phyloP scores from a whole-genome alignment of 2,329 filamentous ascomycete species.

The Claviceps pusilla region DNA sequence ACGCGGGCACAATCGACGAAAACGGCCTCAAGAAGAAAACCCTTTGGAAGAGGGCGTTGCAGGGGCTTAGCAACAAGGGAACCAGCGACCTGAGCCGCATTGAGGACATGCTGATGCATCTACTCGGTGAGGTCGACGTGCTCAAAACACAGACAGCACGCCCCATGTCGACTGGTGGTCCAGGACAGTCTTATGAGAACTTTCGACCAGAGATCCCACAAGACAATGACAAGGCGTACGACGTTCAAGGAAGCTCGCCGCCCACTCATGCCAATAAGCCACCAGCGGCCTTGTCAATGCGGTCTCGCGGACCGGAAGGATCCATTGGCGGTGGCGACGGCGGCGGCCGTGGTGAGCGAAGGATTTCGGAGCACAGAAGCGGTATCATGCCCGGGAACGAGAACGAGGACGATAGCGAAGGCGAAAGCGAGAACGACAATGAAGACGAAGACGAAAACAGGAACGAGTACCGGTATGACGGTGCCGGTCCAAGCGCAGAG shows the following conservation, averaged over 20 bases:
- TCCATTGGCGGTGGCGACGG: constrained; percentile 27
- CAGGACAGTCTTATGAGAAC: constrained; percentile 52
- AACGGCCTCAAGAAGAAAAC: constrained; percentile 68
- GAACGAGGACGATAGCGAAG: constrained; percentile 63
- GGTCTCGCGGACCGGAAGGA: constrained; percentile 25
- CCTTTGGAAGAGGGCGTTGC: constrained; percentile 86
- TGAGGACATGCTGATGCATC: constrained; percentile 80
- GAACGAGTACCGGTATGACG: constrained; percentile 51
- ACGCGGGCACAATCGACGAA: constrained; percentile 40
- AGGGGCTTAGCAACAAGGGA: constrained; percentile 76
- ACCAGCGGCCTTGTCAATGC: constrained; percentile 53
- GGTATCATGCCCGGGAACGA: constrained; percentile 79
- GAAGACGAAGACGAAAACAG: constrained; percentile 73
- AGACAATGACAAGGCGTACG: constrained; percentile 60
- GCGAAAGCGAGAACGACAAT: constrained; percentile 44
- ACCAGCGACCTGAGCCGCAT: constrained; percentile 78
- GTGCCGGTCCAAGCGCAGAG: constrained; percentile 25
- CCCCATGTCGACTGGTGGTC: constrained; percentile 29
- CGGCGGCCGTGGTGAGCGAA: constrained; percentile 28
- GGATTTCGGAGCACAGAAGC: constrained; percentile 62
- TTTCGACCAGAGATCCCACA: constrained; percentile 47
- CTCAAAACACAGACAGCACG: constrained; percentile 48
- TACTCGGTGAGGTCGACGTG: constrained; percentile 81
- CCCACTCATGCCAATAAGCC: constrained; percentile 61
- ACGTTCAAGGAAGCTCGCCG: constrained; percentile 63